Base-by-base conservation (phyloP, 495 filamentous ascomycete species). In the Xylaria castorea region DNA sequence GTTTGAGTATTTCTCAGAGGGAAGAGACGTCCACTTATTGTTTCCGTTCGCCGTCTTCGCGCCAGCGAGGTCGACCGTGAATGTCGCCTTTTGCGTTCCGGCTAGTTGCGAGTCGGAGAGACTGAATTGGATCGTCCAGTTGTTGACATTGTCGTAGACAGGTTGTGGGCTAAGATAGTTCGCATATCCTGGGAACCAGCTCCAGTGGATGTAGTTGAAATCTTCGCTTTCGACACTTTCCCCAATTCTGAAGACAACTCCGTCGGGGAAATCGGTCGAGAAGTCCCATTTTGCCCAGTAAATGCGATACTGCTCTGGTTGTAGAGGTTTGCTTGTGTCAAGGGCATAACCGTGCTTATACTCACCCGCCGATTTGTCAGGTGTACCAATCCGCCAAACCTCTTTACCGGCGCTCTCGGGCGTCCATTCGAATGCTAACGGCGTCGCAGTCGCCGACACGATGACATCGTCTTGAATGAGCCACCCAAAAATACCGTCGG, bases 221-320 rank as follows among this genome's bases (percentile, higher is more conserved):
- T 87, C 84, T 5, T 74, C 70, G 5, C 76, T 75, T 1, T 74
- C 75, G 36, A 82, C 77, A 71, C 81, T 85, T 50, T 79, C 69
- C 7, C 86, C 85, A 25, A 88, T 81, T 0, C 80, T 81, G 72
- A 82, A 89, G 60, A 81, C 77, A 25, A 89, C 81, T 7, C 78
- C 80, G 46, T 88, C 86, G 1, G 87, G 87, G 75, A 88, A 89
- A 53, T 90, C 87, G 1, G 66, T 72, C 0, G 81, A 79, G 81
- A 86, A 90, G 74, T 89, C 86, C 73, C 89, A 88, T 1, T 81
- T 80, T 0, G 77, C 88, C 86, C 84, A 89, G 78, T 87, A 89
- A 72, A 87, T 83, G n/a, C 82, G 80, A 74, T 88, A 83, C 71
- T 90, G 81, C 1, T 77, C 82, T 1, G 85, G 86, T 22, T 84